These are phyloP conservation scores for Calcarisporium arbuscula DNA, from an alignment of 2,329 filamentous ascomycete genomes.

Conservation along the genomic window DNA sequence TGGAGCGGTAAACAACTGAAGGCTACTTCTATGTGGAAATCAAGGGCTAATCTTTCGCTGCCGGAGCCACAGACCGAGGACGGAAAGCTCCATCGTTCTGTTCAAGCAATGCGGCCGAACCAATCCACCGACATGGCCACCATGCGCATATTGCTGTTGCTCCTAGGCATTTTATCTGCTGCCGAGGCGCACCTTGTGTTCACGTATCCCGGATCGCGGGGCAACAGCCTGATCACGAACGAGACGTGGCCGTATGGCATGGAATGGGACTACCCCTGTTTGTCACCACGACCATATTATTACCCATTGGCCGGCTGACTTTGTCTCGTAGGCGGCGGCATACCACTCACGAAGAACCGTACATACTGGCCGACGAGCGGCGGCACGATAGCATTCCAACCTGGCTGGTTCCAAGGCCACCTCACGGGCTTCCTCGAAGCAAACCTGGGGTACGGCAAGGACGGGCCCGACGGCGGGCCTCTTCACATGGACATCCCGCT, in stretches of 20 bases:
- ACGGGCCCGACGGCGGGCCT: constrained; percentile 58
- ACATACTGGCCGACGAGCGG: constrained; percentile 87
- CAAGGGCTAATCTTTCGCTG: no score
- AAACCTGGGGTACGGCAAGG: constrained; percentile 79
- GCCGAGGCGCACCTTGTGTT: constrained; percentile 81
- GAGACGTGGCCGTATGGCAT: constrained; percentile 78
- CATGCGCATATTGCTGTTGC: no score
- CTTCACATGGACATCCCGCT: constrained; percentile 83
- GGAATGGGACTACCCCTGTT: constrained; percentile 95
- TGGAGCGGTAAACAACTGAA: no score
- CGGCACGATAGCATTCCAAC: constrained; percentile 84
- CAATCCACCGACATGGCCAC: no score
- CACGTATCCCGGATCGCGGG: constrained; percentile 80
- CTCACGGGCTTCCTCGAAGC: constrained; percentile 76
- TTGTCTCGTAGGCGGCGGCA: constrained; percentile 65
- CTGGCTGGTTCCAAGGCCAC: constrained; percentile 94
- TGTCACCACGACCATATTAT: constrained; percentile 27
- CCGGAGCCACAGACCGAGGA: no score
- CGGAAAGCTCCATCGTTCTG: no score
- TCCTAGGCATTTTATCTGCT: no score
- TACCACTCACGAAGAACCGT: constrained; percentile 69
- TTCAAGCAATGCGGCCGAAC: no score
- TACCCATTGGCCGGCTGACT: constrained; percentile 9
- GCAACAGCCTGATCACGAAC: constrained; percentile 77
- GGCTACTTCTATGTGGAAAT: no score